These are phyloP conservation scores for Inga laurina DNA, from an alignment of 306 rosid species.

Conservation along the genomic window DNA sequence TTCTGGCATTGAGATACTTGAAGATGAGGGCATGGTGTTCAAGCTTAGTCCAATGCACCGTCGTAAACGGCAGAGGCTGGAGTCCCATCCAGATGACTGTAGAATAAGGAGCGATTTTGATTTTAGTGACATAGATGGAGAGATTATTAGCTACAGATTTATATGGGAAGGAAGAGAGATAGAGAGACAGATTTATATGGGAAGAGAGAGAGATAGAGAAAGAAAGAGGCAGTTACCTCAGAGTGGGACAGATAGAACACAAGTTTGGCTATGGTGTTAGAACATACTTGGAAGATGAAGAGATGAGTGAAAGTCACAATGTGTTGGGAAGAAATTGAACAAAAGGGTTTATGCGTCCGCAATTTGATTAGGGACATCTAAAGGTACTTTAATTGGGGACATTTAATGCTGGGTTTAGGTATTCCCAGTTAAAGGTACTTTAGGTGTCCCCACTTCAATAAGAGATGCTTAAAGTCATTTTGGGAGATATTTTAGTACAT, in stretches of 20 bases:
- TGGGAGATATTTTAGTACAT: too few relatives aligned
- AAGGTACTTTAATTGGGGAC: too few relatives aligned
- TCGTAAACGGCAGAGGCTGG: slow-evolving; percentile 75
- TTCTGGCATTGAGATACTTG: slow-evolving; percentile 78
- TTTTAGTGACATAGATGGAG: not conserved
- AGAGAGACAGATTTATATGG: slow-evolving; percentile 3
- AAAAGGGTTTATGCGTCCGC: too few relatives aligned
- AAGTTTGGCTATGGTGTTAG: slow-evolving; percentile 28
- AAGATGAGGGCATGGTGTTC: slow-evolving; percentile 36
- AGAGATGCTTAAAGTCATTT: too few relatives aligned
- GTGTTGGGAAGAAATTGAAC: too few relatives aligned
- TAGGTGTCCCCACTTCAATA: too few relatives aligned
- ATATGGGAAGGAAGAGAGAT: slow-evolving; percentile 15
- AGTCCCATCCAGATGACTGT: slow-evolving; percentile 39
- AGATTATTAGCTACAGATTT: not conserved
- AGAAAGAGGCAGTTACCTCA: slow-evolving; percentile 40
- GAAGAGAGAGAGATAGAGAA: slow-evolving; percentile 18
- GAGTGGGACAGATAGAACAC: slow-evolving; percentile 15
- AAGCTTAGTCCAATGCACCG: slow-evolving; percentile 86
- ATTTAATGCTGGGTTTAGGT: too few relatives aligned
- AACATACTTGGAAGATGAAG: not conserved
- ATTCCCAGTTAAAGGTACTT: too few relatives aligned
- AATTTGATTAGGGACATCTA: too few relatives aligned
- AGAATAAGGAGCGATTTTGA: not conserved
- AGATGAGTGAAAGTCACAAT: too few relatives aligned